Base-by-base conservation (phyloP, 805 yeast genomes). In the Barnettozyma populi region DNA sequence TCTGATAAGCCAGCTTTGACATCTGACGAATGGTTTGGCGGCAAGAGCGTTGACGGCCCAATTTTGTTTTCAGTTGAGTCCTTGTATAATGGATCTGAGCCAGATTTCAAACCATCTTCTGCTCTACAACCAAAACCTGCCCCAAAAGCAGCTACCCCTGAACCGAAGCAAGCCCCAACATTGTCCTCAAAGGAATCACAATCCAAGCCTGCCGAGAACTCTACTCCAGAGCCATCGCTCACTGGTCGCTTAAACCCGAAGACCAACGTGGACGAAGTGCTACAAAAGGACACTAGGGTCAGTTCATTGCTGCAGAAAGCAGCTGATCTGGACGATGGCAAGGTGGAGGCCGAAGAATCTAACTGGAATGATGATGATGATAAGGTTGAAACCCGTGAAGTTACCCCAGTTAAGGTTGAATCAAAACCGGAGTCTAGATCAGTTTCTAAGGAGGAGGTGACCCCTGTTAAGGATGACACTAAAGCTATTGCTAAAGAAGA, bases 11-110 rank as follows among this genome's bases (percentile, higher is more conserved):
- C 97, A 4, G 95, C 97, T 0, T 64, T 89, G 48, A 64, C 82
- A 14, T 88, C 96, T 2, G 78, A 71, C 2, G 96, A 90, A 55
- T 94, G 89, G 84, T 75, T 82, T 48, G 67, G 67, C 19, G 98
- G 98, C 32, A 83, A 88, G 63, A 74, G 75, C 24, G 83, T 83
- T n/a, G 80, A 80, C 50, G 94, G 95, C 9, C 99, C 99, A 16
- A 69, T 87, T 45, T 70, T 92, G 54, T 70, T 88, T 55, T 77
- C 82, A 32, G 78, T 95, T 84, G 84, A 77, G 62, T 79, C 86
- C 10, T 56, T 90, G 16, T 92, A 78, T 63, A 92, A 90, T n/a
- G 95, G 95, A 20, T 63, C 78, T 4, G 77, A 73, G 32, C 80
- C 88, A 31, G 63, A 71, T 19, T 67, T 76, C 36, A 68, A 63